Evolutionary conservation across 164 flowering plant species (phyloP), one percentile per base, ranked within the genome.

Genomic region (Kalanchoe fedtschenkoi): DNA sequence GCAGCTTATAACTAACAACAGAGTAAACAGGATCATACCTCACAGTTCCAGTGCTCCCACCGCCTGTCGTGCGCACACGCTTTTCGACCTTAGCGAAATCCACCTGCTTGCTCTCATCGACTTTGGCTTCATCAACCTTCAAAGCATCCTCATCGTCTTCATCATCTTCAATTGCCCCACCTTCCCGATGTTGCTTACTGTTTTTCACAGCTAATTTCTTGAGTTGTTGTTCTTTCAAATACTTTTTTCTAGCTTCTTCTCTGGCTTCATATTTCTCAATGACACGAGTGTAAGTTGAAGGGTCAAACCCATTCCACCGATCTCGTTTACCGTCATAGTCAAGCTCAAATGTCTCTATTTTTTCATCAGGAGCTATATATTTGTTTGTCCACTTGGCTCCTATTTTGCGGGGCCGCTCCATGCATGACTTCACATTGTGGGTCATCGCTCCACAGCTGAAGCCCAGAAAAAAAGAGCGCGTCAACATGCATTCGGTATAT

Each of bases 61-160:
- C 97, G 63, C 97, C 97, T 0, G 96, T 91, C 1, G 97, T 91
- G 13, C 96, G 91, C 55, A 91, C 97, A 84, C 92, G 96, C 76
- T 91, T 91, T 69, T 89, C 96, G 60, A 89, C 97, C 77, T 91
- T 91, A 32, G 96, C 97, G 68, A 90, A 90, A 62, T 88, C 97
- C 97, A 90, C 86, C 58, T 90, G 97, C 64, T 88, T 88, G 79
- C 96, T 84, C 65, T 90, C 97, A 64, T 88, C 95, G 64, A 90
- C 91, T 72, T 86, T 88, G 28, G 95, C 97, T 81, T 88, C 97
- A 71, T 90, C 97, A 14, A 84, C 76, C 73, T 71, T 88, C 53
- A 88, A 41, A 34, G 63, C 83, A 76, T 90, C 97, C 42, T 90
- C 97, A 68, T 83, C 82, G 17, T 90, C 85, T 13, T 87, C 97